Conservation (phyloP, 441 rosid species). For the Pelargonium australe region DNA sequence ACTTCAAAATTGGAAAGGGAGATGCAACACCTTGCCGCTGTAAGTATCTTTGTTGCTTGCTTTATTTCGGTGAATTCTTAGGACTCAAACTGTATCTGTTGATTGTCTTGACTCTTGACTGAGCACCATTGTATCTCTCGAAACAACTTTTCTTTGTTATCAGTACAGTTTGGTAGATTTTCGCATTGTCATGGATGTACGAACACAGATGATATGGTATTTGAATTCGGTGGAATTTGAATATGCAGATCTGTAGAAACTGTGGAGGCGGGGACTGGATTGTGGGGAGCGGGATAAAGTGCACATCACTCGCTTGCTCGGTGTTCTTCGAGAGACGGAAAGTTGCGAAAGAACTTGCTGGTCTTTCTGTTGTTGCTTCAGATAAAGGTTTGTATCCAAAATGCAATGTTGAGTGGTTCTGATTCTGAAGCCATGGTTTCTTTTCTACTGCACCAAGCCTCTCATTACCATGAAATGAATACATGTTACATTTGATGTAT, state of each 20-base stretch:
- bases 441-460: too few relatives aligned
- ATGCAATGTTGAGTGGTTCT: conserved; percentile 88
- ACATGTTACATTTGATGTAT: too few relatives aligned
- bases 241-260: conserved; percentile 71
- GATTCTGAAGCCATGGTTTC: conserved; percentile 12
- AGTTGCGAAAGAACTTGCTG: conserved; percentile 79
- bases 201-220: too few relatives aligned
- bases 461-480: too few relatives aligned
- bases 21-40: conserved; percentile 83
- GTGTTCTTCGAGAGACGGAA: conserved; percentile 85
- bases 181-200: background rate
- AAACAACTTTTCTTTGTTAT: too few relatives aligned
- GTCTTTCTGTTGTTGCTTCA: conserved; percentile 52
- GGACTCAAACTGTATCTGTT: too few relatives aligned
- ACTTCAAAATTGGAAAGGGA: conserved; percentile 80
- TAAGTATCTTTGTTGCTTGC: conserved; percentile 29
- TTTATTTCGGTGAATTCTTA: conserved; percentile 8
- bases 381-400: conserved; percentile 68
- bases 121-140: too few relatives aligned
- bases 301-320: conserved; percentile 80
- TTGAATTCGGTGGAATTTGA: background rate
- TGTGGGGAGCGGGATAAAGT: conserved; percentile 75
- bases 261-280: conserved; percentile 99
- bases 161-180: background rate
- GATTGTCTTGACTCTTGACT: too few relatives aligned